Evolutionary conservation across 1,284 basidiomycete genomes (phyloP), one percentile per base, ranked within the genome.

Genomic region (Singerocomus inundabilis): DNA sequence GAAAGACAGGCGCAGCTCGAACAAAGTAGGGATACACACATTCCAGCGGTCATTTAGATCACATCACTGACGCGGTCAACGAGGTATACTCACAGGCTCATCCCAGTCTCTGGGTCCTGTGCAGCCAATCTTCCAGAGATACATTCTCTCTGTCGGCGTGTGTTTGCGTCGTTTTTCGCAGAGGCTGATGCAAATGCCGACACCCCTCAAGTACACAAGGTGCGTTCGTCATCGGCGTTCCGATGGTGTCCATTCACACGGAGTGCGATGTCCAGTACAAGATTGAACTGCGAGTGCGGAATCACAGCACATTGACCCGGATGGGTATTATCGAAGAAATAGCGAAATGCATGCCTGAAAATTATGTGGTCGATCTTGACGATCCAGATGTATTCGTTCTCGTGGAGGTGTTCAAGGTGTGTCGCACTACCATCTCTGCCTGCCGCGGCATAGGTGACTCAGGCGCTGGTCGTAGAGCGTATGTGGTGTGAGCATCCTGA

Each of bases 401-500:
- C 7, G 80, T 90, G 5, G 88, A 91, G 60, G 74, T 91, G 10
- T 91, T 90, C 75, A 91, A 91, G 78, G 89, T 85, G 46, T 43
- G 71, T 57, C 30, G 10, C 25, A 11, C 9, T 15, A 5, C 6
- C 39, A 54, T 48, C n/a, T 49, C 16, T 37, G 33, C 26, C n/a
- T n/a, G n/a, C 32, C 32, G 13, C 24, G 46, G 13, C 35, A n/a
- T 39, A 33, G 34, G 49, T 31, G 8, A 30, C 38, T 54, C 15
- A 52, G 13, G 41, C 13, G 6, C 44, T 31, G 25, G 39, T 3
- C 43, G 51, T 58, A 91, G 88, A 82, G 79, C 52, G 72, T 85
- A 2, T 90, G 85, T 56, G 85, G 88, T 4, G 73, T 91, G 29
- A 81, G 85, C 48, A 70, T 91, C 21, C 82, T 90, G 3, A 75